A percentile compares a stretch with the other conserved stretches of the same genome.
Evolutionary conservation across 345 rosid genomes (phyloP).

Genomic region (Camelina neglecta): DNA sequence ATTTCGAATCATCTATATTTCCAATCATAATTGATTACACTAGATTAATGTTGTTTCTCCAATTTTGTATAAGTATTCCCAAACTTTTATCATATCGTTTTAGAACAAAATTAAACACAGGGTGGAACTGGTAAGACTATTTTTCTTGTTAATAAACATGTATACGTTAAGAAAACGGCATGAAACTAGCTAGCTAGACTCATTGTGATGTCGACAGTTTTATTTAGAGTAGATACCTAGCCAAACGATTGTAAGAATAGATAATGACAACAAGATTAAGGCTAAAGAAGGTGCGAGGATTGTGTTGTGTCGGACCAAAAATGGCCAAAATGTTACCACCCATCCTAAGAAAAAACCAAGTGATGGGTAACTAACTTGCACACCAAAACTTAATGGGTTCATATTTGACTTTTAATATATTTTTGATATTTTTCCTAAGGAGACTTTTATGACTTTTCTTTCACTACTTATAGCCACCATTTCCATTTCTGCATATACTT

Average conservation of each 20-base stretch:
- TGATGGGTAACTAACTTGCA: slow-evolving; percentile 9
- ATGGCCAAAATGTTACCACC: slow-evolving; percentile 2
- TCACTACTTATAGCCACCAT: background rate
- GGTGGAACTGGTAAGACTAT: background rate
- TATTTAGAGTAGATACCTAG: background rate
- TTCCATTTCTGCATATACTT: background rate
- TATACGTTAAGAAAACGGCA: background rate
- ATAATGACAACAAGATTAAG: background rate
- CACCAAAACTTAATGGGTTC: slow-evolving; percentile 13
- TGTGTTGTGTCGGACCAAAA: slow-evolving; percentile 3
- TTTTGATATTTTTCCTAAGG: slow-evolving; percentile 4
- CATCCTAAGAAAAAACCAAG: background rate
- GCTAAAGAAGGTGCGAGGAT: background rate
- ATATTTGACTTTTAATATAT: slow-evolving; percentile 10
- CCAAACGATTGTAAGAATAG: background rate
- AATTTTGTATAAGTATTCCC: background rate
- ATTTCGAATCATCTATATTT: background rate
- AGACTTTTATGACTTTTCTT: slow-evolving; percentile 43
- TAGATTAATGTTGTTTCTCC: background rate
- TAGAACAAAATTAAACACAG: background rate
- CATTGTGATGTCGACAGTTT: background rate
- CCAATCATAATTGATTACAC: background rate
- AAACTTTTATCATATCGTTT: background rate
- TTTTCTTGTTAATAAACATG: no score
- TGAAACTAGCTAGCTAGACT: background rate